Percentiles rank a stretch among this genome's conserved stretches.
These are phyloP conservation scores for Cronartium quercuum DNA, from an alignment of 1,284 basidiomycete genomes.

Conservation along the genomic window DNA sequence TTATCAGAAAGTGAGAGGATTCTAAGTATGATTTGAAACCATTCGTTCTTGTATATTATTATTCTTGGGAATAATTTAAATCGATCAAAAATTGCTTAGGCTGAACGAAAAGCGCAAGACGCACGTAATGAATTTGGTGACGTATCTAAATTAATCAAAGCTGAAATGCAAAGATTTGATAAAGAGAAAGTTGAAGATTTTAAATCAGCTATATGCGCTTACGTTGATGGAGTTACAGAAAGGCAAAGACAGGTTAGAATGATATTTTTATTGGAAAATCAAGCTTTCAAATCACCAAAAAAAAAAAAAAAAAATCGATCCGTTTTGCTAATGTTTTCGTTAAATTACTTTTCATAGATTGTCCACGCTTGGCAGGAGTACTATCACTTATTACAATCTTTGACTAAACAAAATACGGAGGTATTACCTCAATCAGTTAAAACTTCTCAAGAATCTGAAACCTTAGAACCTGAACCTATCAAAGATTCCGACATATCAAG, in stretches of 20 bases:
- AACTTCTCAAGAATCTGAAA: background rate
- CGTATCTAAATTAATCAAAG: slow-evolving; percentile 76
- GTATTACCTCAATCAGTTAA: background rate
- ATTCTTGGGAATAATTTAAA: too few relatives aligned
- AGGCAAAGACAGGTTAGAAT: slow-evolving; percentile 66
- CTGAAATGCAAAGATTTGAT: slow-evolving; percentile 88
- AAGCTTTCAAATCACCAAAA: too few relatives aligned
- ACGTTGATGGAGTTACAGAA: slow-evolving; percentile 72
- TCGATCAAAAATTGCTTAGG: slow-evolving; percentile 52
- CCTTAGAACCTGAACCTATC: background rate
- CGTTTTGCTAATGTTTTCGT: background rate
- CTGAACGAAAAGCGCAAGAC: slow-evolving; percentile 72
- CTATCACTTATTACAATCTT: slow-evolving; percentile 29
- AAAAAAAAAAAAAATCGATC: too few relatives aligned
- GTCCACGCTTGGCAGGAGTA: slow-evolving; percentile 38
- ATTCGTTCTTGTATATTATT: background rate
- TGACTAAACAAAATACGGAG: slow-evolving; percentile 27
- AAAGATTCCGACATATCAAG: background rate
- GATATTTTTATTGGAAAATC: background rate
- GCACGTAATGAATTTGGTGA: slow-evolving; percentile 80
- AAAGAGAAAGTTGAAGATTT: slow-evolving; percentile 85
- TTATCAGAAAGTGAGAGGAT: too few relatives aligned
- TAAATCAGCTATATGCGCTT: slow-evolving; percentile 66
- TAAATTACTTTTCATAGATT: background rate
- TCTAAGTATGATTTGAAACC: too few relatives aligned